Conservation (phyloP, 805 yeast species). For the Vanderwaltozyma verrucispora region DNA sequence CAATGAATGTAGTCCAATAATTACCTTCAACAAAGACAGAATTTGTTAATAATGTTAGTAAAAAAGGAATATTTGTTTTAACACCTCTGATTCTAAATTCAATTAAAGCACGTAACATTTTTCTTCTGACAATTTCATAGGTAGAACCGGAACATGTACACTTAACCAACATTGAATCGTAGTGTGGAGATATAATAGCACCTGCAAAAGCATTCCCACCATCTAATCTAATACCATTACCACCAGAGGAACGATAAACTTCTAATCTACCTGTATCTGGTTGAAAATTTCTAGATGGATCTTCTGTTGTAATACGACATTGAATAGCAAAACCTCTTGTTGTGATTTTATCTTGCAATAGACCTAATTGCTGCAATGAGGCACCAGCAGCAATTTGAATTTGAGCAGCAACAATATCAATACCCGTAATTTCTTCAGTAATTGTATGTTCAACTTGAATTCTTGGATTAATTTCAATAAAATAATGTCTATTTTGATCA, state of each 20-base stretch:
- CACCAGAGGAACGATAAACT: conserved; percentile 95
- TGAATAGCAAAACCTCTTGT: conserved; percentile 98
- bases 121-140: conserved; percentile 89
- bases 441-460: conserved; percentile 97
- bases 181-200: conserved; percentile 87
- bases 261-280: conserved; percentile 97
- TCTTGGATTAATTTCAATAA: conserved; percentile 95
- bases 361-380: conserved; percentile 75
- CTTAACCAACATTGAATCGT: conserved; percentile 94
- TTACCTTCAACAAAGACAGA: conserved; percentile 71
- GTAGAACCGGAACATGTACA: conserved; percentile 95
- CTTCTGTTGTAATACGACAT: conserved; percentile 97
- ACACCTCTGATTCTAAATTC: conserved; percentile 98
- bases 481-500: conserved; percentile 83
- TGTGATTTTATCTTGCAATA: conserved; percentile 85
- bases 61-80: conserved; percentile 92
- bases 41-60: conserved; percentile 80
- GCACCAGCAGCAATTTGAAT: conserved; percentile 98
- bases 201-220: conserved; percentile 99
- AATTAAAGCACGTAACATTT: conserved; percentile 90
- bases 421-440: conserved; percentile 96
- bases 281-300: conserved; percentile 88
- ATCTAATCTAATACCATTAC: conserved; percentile 95
- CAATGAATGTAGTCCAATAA: conserved; percentile 98
- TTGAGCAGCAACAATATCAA: conserved; percentile 96